Percentiles rank a stretch among this genome's conserved stretches.
Conservation (phyloP, 2,329 filamentous ascomycete species). For the Fusarium metavorans region DNA sequence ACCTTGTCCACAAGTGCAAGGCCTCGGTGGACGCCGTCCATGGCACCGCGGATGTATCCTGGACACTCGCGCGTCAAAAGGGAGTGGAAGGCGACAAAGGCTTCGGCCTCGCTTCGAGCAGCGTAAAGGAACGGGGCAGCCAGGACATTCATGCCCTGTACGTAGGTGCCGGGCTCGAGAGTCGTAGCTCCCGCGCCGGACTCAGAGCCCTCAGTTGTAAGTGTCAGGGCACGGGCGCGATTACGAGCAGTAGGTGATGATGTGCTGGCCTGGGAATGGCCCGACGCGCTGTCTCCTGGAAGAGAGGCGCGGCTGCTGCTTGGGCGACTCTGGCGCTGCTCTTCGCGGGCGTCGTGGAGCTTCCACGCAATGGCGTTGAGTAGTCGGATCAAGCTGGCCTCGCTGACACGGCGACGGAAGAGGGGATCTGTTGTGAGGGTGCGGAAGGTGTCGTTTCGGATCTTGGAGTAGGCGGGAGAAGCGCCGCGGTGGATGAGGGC, state of each 20-base stretch:
- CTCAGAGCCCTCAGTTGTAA: constrained; percentile 75
- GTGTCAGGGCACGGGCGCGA: constrained; percentile 67
- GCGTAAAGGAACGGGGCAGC: constrained; percentile 96
- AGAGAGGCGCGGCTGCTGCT: constrained; percentile 54
- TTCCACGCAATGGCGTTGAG: constrained; percentile 97
- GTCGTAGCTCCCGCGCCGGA: constrained; percentile 63
- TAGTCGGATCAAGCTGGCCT: constrained; percentile 92
- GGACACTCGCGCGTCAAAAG: constrained; percentile 91
- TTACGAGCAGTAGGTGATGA: constrained; percentile 61
- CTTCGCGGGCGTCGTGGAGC: constrained; percentile 80
- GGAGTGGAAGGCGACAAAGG: constrained; percentile 89
- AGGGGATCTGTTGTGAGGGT: constrained; percentile 97
- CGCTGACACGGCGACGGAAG: constrained; percentile 93
- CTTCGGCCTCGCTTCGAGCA: constrained; percentile 92
- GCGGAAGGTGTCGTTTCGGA: constrained; percentile 97
- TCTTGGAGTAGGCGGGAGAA: constrained; percentile 95
- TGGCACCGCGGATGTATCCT: constrained; percentile 92
- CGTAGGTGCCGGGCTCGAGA: constrained; percentile 84
- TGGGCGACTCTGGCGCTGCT: constrained; percentile 55
- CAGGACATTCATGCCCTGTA: constrained; percentile 99
- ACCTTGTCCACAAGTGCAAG: constrained; percentile 93
- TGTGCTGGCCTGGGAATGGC: constrained; percentile 52
- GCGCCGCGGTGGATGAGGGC: constrained; percentile 91
- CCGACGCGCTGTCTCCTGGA: constrained; percentile 50
- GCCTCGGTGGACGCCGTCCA: constrained; percentile 96